These are phyloP conservation scores for Xylariomycetidae sp. DNA, from an alignment of 2,329 filamentous ascomycete genomes.

Conservation along the genomic window DNA sequence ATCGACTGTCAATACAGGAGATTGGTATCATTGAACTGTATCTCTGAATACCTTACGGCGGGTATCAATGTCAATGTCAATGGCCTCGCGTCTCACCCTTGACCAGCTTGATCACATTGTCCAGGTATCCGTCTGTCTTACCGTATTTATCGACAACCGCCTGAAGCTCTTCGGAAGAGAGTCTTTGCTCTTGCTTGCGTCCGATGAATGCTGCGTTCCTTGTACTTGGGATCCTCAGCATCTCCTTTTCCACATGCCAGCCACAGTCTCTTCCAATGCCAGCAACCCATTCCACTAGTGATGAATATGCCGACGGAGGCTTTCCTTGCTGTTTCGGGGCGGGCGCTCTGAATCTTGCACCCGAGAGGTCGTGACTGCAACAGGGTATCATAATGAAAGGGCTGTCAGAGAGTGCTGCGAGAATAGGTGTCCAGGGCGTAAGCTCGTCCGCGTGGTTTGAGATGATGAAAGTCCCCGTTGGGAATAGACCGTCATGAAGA, in stretches of 20 bases:
- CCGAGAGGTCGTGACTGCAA: slow-evolving; percentile 83
- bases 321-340: slow-evolving; percentile 44
- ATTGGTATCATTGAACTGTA: not conserved
- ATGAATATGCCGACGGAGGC: slow-evolving; percentile 68
- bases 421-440: slow-evolving; percentile 89
- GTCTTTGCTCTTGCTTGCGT: slow-evolving; percentile 33
- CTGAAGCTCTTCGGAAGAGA: slow-evolving; percentile 34
- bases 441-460: slow-evolving; percentile 97
- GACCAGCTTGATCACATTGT: slow-evolving; percentile 57
- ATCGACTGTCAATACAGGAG: not conserved
- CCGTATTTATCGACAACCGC: slow-evolving; percentile 45
- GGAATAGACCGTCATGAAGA: slow-evolving; percentile 60
- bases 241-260: slow-evolving; percentile 73
- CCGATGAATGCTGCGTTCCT: slow-evolving; percentile 80
- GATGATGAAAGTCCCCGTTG: slow-evolving; percentile 76
- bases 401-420: slow-evolving; percentile 67
- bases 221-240: slow-evolving; percentile 87
- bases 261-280: slow-evolving; percentile 65
- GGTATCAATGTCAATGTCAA: too few relatives aligned
- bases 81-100: slow-evolving; percentile 38
- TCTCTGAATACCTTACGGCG: not conserved
- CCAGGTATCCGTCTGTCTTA: slow-evolving; percentile 50
- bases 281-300: slow-evolving; percentile 72
- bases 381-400: slow-evolving; percentile 93
- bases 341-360: slow-evolving; percentile 64